Base-by-base conservation (phyloP, 441 rosid species). In the Jatropha multifida region DNA sequence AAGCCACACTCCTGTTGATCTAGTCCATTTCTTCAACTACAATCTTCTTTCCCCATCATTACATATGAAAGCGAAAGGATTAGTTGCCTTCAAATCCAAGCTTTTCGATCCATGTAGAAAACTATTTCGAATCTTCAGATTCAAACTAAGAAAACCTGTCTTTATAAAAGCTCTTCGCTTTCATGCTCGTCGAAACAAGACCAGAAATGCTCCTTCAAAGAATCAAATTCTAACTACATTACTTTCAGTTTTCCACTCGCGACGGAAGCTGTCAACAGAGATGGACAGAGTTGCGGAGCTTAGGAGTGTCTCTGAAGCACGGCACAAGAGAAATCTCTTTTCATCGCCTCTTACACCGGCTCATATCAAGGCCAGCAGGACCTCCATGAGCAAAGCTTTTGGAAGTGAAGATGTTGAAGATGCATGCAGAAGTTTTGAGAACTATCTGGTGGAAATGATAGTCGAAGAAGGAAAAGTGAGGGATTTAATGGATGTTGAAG, bases 381-480 rank as follows among this genome's bases (percentile, higher is more conserved):
- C 79, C 23, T 65, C 72, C 4, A 68, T 74, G 76, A 79, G 65
- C 65, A 65, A 69, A 41, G 68, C 76, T 6, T 44, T 73, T 3
- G 82, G 82, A 8, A 71, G 82, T 46, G 85, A 78, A n/a, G 89
- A 73, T 0, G 82, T 86, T 42, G 96, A 87, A 73, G 96, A 88
- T 67, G 91, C 92, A 11, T 94, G 97, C 77, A 86, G 90, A 79
- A 87, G 90, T 72, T 94, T 92, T 64, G 96, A 94, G 82, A 89
- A 87, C 76, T 94, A 92, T 80, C 81, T 94, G 83, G 88, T 89
- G 82, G 92, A 89, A 67, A 84, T 94, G 87, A 88, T 88, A 13
- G 88, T 81, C 61, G 94, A 94, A 74, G 95, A 93, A 75, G 93
- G 98, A 40, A 88, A 85, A 77, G 81, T 88, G 23, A 88, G 78